Conservation (phyloP, 1,139 yeast genomes). For the Debaryomyces sp. region DNA sequence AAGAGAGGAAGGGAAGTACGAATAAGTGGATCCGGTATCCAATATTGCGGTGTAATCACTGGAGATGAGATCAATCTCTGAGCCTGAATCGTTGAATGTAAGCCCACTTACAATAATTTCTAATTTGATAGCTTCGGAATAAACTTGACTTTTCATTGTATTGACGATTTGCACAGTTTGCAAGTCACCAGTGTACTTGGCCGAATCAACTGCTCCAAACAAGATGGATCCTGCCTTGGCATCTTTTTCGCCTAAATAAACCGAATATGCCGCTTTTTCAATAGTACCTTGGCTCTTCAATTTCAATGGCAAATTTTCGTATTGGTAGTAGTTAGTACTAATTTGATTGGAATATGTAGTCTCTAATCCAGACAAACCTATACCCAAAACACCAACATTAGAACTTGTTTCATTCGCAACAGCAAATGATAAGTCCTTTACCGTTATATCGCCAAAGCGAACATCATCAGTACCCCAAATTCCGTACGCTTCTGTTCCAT, state of each 20-base stretch:
- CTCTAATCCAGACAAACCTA: constrained; percentile 58
- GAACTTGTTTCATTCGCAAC: constrained; percentile 47
- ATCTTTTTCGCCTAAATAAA: constrained; percentile 33
- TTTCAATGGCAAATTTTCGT: constrained; percentile 34
- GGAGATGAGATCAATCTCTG: constrained; percentile 16
- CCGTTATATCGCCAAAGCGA: constrained; percentile 38
- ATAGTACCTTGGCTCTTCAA: constrained; percentile 48
- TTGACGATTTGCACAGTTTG: constrained; percentile 33
- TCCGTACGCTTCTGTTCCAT: constrained; percentile 62
- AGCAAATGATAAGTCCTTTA: constrained; percentile 54
- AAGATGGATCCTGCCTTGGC: constrained; percentile 38
- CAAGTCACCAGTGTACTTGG: constrained; percentile 45
- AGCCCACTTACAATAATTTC: constrained; percentile 29
- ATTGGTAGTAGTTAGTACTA: no score
- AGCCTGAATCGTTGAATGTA: constrained; percentile 14
- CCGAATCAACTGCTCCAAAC: constrained; percentile 56
- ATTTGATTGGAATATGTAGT: constrained; percentile 35
- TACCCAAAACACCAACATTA: constrained; percentile 53
- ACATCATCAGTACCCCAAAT: constrained; percentile 55
- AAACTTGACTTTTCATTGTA: constrained; percentile 19
- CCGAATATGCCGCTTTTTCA: constrained; percentile 52
- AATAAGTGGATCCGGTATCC: constrained; percentile 48
- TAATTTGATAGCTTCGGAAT: constrained; percentile 26
- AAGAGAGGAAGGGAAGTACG: constrained; percentile 33
- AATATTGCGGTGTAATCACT: constrained; percentile 34